Base-by-base conservation (phyloP, 2,329 filamentous ascomycete species). In the Aspergillus fischeri region DNA sequence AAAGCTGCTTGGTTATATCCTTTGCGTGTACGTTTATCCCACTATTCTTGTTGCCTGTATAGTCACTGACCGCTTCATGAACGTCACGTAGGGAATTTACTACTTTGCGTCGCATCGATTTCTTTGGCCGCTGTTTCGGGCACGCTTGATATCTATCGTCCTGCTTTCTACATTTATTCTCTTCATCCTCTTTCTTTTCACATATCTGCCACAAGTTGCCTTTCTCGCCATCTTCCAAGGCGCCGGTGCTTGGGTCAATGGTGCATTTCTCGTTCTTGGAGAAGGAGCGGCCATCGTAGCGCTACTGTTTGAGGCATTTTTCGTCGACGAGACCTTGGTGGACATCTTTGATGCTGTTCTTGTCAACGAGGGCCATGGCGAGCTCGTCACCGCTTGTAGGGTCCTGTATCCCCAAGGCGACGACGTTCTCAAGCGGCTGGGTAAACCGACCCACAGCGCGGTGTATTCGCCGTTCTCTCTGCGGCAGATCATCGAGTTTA, bases 141-240 rank as follows among this genome's bases (percentile, higher is more conserved):
- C 89, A 25, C 86, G 92, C 17, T 79, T 99, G 2, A 75, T 97
- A 0, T 92, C 93, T 0, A 82, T 96, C 28, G 84, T 90, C 2
- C 78, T 97, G 14, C 87, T 97, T 11, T 96, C 92, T 0, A 78
- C 88, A 14, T 85, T 94, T 54, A 89, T 97, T 14, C 90, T 96
- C 60, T 78, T 87, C n/a, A 80, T 95, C 21, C 84, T 97, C 21
- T 97, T 97, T 74, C 80, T 91, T 11, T 95, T 94, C 74, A 81
- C 91, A 0, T 97, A 96, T 65, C 77, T 97, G 2, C 93, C 93
- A 0, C 91, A 97, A 71, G 91, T 91, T 55, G 90, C 90, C 1
- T 90, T 99, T 67, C 83, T 99, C 24, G 87, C 89, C 17, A 84
- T 97, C 64, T 97, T 97, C 72, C 92, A 97, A 67, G 89, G 89